Evolutionary conservation across 371 early-diverging fungal species (phyloP), one percentile per base, ranked within the genome.

Genomic region (Batrachochytrium dendrobatidis): DNA sequence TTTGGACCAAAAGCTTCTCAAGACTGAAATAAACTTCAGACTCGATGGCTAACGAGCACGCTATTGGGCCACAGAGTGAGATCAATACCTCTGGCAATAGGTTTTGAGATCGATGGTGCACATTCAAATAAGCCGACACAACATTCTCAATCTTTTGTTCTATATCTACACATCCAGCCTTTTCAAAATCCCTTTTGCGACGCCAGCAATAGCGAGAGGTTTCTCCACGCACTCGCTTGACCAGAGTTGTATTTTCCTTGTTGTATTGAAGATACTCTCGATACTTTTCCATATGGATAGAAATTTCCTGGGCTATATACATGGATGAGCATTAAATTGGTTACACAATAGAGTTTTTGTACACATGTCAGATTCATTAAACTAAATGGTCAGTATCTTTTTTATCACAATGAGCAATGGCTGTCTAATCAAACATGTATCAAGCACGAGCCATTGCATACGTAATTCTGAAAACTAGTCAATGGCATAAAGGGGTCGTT

Each of bases 171-270:
- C 49, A 44, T 25, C 46, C 62, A 18, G 20, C 18, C 46, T 34
- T 30, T 67, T 68, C 15, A 63, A 73, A 44, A 63, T 60, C 4
- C 30, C 58, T 53, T 39, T 3, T 67, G 55, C 34, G 62, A 66
- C 8, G 57, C 87, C 80, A 44, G 63, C 53, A 55, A 60, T 89
- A 94, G 50, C 94, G 85, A 31, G 77, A 71, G 7, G 88, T 85
- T 62, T 94, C 95, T 53, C 90, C 90, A 32, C 92, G 88, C 32
- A 93, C 86, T 3, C 88, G 86, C 59, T 92, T 92, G 39, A 85
- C 79, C 53, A 82, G 73, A 51, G 90, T 89, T 25, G 75, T 77
- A 50, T 86, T 83, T 22, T 81, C 80, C 69, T 89, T 88, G 71
- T 87, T 87, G 55, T 88, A 78, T 45, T 77, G 83, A 25, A 79